Evolutionary conservation across 2,329 filamentous ascomycete species (phyloP).

Genomic region (Talaromyces sp.): DNA sequence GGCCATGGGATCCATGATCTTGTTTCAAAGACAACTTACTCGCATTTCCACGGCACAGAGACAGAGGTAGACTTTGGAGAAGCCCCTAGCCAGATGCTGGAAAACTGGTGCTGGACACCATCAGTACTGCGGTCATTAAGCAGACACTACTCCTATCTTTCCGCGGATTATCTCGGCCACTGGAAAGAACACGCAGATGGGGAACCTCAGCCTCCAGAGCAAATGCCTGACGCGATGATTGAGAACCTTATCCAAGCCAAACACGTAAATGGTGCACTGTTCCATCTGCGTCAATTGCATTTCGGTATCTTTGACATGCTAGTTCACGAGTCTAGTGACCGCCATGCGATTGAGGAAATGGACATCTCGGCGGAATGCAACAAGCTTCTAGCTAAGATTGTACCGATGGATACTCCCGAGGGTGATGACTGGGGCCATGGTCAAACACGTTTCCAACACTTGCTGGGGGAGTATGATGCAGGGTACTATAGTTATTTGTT

Average conservation of each 20-base stretch:
- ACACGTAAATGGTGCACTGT: constrained; percentile 25
- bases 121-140: constrained; percentile 17
- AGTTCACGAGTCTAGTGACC: constrained; percentile 25
- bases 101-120: constrained; percentile 39
- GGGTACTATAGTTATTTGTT: constrained; percentile 39
- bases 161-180: too few species aligned
- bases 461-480: constrained; percentile 37
- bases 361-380: neutral
- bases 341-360: neutral
- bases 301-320: constrained; percentile 37
- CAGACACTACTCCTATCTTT: constrained; percentile 14
- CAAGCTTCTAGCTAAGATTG: neutral
- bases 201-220: constrained; percentile 10
- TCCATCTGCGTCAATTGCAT: constrained; percentile 31
- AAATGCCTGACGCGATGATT: constrained; percentile 28
- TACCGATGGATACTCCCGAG: neutral
- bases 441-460: constrained; percentile 28
- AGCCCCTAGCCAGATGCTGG: constrained; percentile 36
- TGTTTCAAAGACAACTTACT: constrained; percentile 27
- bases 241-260: constrained; percentile 27
- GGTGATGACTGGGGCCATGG: constrained; percentile 1
- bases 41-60: constrained; percentile 27
- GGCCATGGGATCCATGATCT: constrained; percentile 40
- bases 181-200: too few species aligned
- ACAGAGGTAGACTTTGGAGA: constrained; percentile 36